Conservation (phyloP, 345 rosid species). For the Pistacia vera region DNA sequence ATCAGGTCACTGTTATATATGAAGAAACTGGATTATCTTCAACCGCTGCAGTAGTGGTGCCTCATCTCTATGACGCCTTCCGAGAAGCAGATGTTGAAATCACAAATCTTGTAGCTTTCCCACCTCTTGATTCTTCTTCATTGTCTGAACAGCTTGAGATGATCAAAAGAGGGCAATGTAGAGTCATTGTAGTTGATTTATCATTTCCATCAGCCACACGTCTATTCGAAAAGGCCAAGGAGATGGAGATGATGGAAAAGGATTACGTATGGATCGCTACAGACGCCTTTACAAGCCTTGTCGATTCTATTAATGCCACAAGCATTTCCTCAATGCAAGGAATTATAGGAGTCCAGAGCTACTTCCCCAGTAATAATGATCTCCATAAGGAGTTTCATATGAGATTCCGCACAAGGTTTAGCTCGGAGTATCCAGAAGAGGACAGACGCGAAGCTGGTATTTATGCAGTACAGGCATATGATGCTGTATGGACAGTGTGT, state of each 20-base stretch:
- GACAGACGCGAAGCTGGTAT: constrained; percentile 22
- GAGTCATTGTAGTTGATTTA: constrained; percentile 34
- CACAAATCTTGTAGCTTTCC: neutral
- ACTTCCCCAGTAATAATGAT: neutral
- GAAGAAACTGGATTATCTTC: constrained; percentile 11
- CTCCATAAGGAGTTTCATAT: neutral
- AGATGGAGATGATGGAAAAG: constrained; percentile 29
- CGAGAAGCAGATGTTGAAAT: neutral
- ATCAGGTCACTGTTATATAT: constrained; percentile 9
- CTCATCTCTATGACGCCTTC: constrained; percentile 13
- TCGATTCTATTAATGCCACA: constrained; percentile 17
- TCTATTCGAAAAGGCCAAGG: constrained; percentile 24
- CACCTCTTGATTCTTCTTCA: constrained; percentile 13
- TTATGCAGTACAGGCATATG: constrained; percentile 33
- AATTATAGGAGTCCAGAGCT: constrained; percentile 26
- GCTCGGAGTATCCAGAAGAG: constrained; percentile 20
- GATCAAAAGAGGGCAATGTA: constrained; percentile 18
- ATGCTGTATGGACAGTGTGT: constrained; percentile 19
- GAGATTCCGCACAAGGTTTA: constrained; percentile 21
- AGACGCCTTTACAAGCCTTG: constrained; percentile 18
- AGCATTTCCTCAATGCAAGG: constrained; percentile 27
- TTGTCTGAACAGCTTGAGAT: constrained; percentile 8
- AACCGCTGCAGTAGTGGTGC: neutral
- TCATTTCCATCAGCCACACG: constrained; percentile 5
- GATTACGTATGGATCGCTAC: constrained; percentile 41